phyloP scores from a whole-genome alignment of 139 green algal genomes.

The Eudorina sp. region DNA sequence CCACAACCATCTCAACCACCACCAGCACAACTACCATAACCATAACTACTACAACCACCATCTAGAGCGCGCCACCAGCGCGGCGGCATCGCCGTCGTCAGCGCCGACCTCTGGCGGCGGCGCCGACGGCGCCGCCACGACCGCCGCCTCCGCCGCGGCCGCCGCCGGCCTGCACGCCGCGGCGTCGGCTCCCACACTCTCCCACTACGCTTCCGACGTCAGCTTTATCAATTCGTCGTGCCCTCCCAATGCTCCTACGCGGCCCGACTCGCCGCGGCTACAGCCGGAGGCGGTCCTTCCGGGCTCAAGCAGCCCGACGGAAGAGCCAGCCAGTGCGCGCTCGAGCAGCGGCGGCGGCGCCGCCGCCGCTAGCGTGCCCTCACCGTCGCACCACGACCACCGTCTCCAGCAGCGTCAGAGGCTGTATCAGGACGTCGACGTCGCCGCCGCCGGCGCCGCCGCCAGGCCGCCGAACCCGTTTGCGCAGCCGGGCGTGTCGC shows the following conservation, averaged over 20 bases:
- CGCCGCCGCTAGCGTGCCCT: background rate
- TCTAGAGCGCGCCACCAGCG: background rate
- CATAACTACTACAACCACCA: background rate
- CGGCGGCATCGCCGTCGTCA: background rate
- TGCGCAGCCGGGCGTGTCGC: no score
- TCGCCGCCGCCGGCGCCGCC: background rate
- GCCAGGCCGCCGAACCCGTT: no score
- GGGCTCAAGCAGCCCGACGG: background rate
- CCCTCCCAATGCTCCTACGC: no score
- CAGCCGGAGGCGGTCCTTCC: background rate
- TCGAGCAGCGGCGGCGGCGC: constrained; percentile 30
- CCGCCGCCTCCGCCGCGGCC: background rate
- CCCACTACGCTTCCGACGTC: constrained; percentile 26
- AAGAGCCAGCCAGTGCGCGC: background rate
- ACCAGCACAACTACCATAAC: background rate
- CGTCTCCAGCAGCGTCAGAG: no score
- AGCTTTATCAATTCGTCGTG: no score
- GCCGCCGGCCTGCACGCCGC: constrained; percentile 9
- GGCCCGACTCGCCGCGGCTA: no score
- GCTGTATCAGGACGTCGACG: background rate
- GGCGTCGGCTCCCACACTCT: constrained; percentile 30
- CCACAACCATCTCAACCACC: background rate
- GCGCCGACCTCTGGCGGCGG: constrained; percentile 5
- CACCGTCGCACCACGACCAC: no score
- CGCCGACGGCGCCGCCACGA: background rate